Evolutionary conservation across 2,329 filamentous ascomycete genomes (phyloP).

Genomic region (Cercospora zeae-maydis): DNA sequence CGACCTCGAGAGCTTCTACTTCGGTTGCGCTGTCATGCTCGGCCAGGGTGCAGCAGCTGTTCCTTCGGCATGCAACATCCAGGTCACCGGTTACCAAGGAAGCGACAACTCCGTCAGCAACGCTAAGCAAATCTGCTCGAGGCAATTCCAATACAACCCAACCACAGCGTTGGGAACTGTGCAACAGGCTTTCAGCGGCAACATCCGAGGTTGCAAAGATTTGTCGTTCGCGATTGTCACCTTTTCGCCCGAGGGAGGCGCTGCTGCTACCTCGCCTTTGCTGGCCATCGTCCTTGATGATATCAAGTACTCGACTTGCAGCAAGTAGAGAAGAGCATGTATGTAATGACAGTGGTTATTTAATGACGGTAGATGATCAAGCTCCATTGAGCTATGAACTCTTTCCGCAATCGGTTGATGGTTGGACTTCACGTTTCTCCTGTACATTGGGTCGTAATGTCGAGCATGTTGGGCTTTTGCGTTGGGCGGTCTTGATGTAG

Average conservation of each 20-base stretch:
- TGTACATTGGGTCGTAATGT: too few relatives aligned
- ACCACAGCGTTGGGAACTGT: neutral
- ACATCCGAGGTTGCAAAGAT: neutral
- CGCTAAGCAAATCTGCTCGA: constrained; percentile 8
- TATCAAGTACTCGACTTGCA: constrained; percentile 6
- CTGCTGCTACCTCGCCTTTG: neutral
- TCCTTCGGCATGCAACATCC: neutral
- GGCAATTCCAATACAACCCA: constrained; percentile 10
- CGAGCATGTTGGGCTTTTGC: too few relatives aligned
- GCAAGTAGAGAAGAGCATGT: neutral
- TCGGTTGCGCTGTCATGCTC: constrained; percentile 1
- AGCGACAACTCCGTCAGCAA: constrained; percentile 11
- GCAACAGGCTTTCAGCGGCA: constrained; percentile 8
- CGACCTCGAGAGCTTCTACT: constrained; percentile 13
- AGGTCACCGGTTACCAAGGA: constrained; percentile 9
- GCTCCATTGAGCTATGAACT: too few relatives aligned
- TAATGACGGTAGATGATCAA: too few relatives aligned
- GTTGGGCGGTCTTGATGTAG: too few relatives aligned
- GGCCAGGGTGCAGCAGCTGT: neutral
- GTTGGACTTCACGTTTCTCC: too few relatives aligned
- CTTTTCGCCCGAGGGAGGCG: neutral
- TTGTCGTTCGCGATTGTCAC: constrained; percentile 3
- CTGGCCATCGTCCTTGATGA: constrained; percentile 1
- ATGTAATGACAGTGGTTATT: too few relatives aligned
- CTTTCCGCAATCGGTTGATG: too few relatives aligned